These are phyloP conservation scores for Lodderomyces parapsilosis DNA, from an alignment of 1,139 yeast species.

Conservation along the genomic window DNA sequence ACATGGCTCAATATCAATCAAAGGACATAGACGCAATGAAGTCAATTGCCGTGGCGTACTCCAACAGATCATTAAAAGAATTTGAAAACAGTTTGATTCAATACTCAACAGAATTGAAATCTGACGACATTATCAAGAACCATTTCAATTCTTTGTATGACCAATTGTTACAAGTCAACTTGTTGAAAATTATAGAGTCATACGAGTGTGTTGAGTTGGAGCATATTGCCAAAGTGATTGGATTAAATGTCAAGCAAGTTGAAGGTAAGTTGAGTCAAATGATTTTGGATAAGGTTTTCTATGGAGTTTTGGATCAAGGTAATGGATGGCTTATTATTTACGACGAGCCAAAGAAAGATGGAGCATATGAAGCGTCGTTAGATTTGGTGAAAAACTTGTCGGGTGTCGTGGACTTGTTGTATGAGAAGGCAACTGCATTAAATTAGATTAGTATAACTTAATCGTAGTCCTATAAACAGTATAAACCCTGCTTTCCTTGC, in stretches of 20 bases:
- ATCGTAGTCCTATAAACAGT: conserved; percentile 8
- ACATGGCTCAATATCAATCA: conserved; percentile 77
- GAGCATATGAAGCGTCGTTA: conserved; percentile 84
- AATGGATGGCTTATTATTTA: conserved; percentile 95
- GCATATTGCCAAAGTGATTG: conserved; percentile 85
- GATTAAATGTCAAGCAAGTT: conserved; percentile 82
- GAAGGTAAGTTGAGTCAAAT: conserved; percentile 95
- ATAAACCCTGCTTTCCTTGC: conserved; percentile 32
- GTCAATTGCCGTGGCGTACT: conserved; percentile 86
- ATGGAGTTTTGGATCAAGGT: conserved; percentile 97
- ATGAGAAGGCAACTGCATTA: conserved; percentile 86
- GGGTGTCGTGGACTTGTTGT: conserved; percentile 83
- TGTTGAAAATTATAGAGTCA: conserved; percentile 93
- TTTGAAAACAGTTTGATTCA: conserved; percentile 77
- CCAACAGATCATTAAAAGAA: conserved; percentile 86
- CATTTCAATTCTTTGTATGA: conserved; percentile 94
- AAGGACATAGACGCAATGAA: conserved; percentile 85
- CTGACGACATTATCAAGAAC: conserved; percentile 85
- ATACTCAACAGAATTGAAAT: conserved; percentile 73
- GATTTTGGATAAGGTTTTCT: conserved; percentile 92
- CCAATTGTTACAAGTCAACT: conserved; percentile 86
- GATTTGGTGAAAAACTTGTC: conserved; percentile 87
- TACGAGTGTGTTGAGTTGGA: conserved; percentile 91
- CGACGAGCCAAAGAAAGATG: conserved; percentile 86
- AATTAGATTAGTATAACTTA: conserved; percentile 33